Evolutionary conservation across 805 yeast species (phyloP).

Genomic region (Diddensiella transvaalensis): DNA sequence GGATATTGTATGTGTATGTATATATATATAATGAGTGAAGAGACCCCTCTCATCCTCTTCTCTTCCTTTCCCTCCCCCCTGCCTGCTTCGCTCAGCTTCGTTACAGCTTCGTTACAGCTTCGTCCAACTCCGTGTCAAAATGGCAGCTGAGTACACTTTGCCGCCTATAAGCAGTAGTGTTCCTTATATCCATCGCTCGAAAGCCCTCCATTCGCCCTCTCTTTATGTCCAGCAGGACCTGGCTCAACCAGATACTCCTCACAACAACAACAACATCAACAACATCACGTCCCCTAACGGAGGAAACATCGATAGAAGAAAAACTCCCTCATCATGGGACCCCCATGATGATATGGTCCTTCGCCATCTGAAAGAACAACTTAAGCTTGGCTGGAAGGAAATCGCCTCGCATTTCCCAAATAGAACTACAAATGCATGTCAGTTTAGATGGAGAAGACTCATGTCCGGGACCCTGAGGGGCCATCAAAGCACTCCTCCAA

Average conservation of each 20-base stretch:
- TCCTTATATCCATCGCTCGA: neutral
- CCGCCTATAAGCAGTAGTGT: neutral
- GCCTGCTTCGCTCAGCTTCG: slow-evolving; percentile 1
- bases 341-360: slow-evolving; percentile 69
- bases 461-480: slow-evolving; percentile 41
- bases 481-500: slow-evolving; percentile 13
- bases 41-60: neutral
- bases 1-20: neutral
- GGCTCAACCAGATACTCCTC: neutral
- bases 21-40: neutral
- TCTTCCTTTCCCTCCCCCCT: neutral
- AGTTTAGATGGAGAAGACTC: slow-evolving; percentile 81
- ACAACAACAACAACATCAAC: neutral
- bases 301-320: slow-evolving; percentile 17
- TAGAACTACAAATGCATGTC: slow-evolving; percentile 86
- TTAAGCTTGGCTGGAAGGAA: slow-evolving; percentile 86
- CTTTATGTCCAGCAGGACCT: slow-evolving; percentile 1
- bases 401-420: slow-evolving; percentile 73
- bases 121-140: too few species aligned
- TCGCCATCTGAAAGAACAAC: slow-evolving; percentile 75
- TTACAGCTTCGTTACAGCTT: neutral
- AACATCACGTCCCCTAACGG: neutral
- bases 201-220: neutral
- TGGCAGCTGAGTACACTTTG: neutral
- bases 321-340: slow-evolving; percentile 66